Evolutionary conservation across 441 rosid genomes (phyloP).

Genomic region (Jatropha multifida): DNA sequence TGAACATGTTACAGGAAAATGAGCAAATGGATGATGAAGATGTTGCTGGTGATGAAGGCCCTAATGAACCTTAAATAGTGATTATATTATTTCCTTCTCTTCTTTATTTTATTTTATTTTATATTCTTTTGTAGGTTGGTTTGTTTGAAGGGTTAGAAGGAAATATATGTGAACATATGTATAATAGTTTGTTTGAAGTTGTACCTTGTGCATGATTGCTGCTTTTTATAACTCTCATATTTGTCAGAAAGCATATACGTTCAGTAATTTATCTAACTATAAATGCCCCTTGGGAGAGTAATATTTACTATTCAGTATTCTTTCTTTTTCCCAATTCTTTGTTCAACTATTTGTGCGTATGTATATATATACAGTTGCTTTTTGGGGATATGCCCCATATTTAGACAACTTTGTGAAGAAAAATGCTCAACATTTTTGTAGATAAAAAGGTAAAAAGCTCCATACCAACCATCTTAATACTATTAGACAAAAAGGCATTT

Average conservation of each 20-base stretch:
- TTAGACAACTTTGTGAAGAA: too few relatives aligned
- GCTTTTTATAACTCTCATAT: background rate
- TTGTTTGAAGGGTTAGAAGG: constrained; percentile 22
- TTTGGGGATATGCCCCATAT: background rate
- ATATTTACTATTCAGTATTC: too few relatives aligned
- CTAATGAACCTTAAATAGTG: constrained; percentile 46
- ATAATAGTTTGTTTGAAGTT: background rate
- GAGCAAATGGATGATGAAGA: constrained; percentile 46
- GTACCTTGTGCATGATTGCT: constrained; percentile 6
- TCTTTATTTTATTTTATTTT: constrained; percentile 19
- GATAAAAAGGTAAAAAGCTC: too few relatives aligned
- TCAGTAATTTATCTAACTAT: background rate
- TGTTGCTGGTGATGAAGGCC: constrained; percentile 29
- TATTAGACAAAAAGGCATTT: background rate
- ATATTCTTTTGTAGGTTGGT: constrained; percentile 27
- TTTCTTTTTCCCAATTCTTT: background rate
- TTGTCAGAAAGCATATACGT: background rate
- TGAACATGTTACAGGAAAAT: constrained; percentile 75
- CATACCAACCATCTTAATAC: background rate
- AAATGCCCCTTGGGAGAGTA: background rate
- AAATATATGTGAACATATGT: constrained; percentile 24
- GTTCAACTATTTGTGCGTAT: background rate
- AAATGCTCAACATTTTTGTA: too few relatives aligned
- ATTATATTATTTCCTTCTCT: constrained; percentile 36
- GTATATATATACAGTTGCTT: background rate